These are phyloP conservation scores for Bacterosira constricta DNA, from an alignment of 108 stramenopile species.

Conservation along the genomic window DNA sequence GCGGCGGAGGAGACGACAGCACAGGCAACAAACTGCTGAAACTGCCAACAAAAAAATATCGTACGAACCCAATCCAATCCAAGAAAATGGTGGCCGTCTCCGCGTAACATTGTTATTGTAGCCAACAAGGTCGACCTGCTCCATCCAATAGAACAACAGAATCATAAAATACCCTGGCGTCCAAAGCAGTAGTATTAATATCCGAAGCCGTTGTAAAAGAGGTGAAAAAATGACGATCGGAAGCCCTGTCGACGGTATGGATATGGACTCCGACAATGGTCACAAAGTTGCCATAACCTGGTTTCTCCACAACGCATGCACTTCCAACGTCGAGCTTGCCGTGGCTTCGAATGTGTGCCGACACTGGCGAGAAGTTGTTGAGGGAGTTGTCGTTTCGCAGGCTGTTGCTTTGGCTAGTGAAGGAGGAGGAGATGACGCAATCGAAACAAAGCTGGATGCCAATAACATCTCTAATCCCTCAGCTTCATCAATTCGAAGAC, in stretches of 20 bases:
- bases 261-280: background rate
- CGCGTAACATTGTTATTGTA: background rate
- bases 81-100: background rate
- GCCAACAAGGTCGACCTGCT: too few species aligned
- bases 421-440: slow-evolving; percentile 1
- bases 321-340: slow-evolving; percentile 66
- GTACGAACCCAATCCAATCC: too few species aligned
- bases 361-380: slow-evolving; percentile 50
- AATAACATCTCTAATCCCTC: background rate
- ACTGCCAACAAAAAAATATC: too few species aligned
- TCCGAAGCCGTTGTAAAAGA: too few species aligned
- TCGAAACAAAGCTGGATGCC: background rate
- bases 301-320: slow-evolving; percentile 54
- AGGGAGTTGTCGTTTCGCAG: slow-evolving; percentile 20
- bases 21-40: too few species aligned
- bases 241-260: background rate
- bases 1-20: too few species aligned
- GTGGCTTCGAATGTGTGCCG: slow-evolving; percentile 65
- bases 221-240: too few species aligned
- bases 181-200: too few species aligned
- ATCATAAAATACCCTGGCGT: too few species aligned
- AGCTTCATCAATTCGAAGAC: background rate
- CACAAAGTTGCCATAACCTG: slow-evolving; percentile 48
- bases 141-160: too few species aligned
- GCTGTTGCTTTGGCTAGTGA: slow-evolving; percentile 10